phyloP scores from a whole-genome alignment of 2,329 filamentous ascomycete species.

The Passalora sequoiae region DNA sequence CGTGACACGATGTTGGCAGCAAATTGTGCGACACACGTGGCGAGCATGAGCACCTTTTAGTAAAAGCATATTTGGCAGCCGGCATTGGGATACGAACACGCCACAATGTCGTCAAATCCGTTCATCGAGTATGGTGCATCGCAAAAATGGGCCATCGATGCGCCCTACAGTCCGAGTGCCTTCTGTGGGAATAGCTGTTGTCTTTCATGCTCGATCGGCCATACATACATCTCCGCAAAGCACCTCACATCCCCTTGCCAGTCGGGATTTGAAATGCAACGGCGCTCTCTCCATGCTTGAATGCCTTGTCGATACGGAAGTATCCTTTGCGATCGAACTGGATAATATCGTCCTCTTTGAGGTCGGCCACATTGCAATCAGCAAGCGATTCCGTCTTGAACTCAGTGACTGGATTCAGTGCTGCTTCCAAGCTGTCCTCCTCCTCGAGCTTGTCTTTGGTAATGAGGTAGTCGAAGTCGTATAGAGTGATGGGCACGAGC shows the following conservation, averaged over 20 bases:
- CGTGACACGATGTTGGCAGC: no score
- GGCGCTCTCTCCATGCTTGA: conserved; percentile 54
- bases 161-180: no score
- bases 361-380: conserved; percentile 70
- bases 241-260: conserved; percentile 48
- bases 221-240: no score
- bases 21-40: no score
- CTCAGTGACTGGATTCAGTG: conserved; percentile 70
- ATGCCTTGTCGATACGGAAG: conserved; percentile 72
- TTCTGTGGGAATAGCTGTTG: no score
- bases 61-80: no score
- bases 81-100: no score
- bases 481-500: conserved; percentile 75
- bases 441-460: conserved; percentile 92
- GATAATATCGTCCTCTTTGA: conserved; percentile 86
- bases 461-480: conserved; percentile 92
- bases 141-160: no score
- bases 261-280: conserved; percentile 68
- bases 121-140: no score
- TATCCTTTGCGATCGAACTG: conserved; percentile 93
- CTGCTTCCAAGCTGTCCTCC: conserved; percentile 79
- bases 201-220: no score
- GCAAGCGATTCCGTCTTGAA: conserved; percentile 69
- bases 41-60: no score
- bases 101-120: no score